These are phyloP conservation scores for Gastrolobium villosum DNA, from an alignment of 306 rosid genomes.

Conservation along the genomic window DNA sequence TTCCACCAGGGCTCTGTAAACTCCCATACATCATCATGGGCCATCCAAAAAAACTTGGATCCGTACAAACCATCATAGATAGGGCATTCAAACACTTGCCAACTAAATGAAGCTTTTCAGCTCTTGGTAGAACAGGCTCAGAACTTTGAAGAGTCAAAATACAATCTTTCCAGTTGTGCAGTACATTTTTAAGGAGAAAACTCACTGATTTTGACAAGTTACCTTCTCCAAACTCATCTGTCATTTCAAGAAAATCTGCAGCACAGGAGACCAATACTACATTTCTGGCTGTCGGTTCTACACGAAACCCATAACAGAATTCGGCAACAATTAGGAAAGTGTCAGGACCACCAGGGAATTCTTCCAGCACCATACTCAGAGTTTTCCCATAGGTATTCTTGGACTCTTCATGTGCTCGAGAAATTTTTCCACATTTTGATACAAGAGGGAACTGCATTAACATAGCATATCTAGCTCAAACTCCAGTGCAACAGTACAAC, in stretches of 20 bases:
- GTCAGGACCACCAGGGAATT: slow-evolving; percentile 91
- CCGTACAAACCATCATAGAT: slow-evolving; percentile 94
- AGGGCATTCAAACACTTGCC: slow-evolving; percentile 80
- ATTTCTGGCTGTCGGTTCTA: slow-evolving; percentile 83
- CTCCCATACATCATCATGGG: slow-evolving; percentile 99
- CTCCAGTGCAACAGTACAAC: slow-evolving; percentile 41
- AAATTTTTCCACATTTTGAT: slow-evolving; percentile 85
- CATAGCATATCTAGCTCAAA: slow-evolving; percentile 43
- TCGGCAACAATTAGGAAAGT: slow-evolving; percentile 73
- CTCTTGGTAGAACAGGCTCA: slow-evolving; percentile 67
- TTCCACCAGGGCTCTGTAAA: slow-evolving; percentile 98
- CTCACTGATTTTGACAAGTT: slow-evolving; percentile 78
- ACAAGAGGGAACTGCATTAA: slow-evolving; percentile 92
- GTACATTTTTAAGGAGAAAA: slow-evolving; percentile 72
- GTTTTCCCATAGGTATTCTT: slow-evolving; percentile 51
- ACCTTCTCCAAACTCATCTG: slow-evolving; percentile 82
- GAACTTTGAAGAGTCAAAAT: slow-evolving; percentile 90
- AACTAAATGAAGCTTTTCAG: slow-evolving; percentile 77
- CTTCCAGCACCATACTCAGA: slow-evolving; percentile 65
- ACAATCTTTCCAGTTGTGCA: slow-evolving; percentile 93
- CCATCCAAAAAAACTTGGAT: slow-evolving; percentile 98
- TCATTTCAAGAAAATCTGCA: slow-evolving; percentile 92
- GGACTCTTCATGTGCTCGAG: slow-evolving; percentile 64
- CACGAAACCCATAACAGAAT: slow-evolving; percentile 79
- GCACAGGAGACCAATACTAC: slow-evolving; percentile 72